A percentile compares a stretch with the other conserved stretches of the same genome.
These are phyloP conservation scores for Abrus pulchellus DNA, from an alignment of 306 rosid genomes.

Conservation along the genomic window DNA sequence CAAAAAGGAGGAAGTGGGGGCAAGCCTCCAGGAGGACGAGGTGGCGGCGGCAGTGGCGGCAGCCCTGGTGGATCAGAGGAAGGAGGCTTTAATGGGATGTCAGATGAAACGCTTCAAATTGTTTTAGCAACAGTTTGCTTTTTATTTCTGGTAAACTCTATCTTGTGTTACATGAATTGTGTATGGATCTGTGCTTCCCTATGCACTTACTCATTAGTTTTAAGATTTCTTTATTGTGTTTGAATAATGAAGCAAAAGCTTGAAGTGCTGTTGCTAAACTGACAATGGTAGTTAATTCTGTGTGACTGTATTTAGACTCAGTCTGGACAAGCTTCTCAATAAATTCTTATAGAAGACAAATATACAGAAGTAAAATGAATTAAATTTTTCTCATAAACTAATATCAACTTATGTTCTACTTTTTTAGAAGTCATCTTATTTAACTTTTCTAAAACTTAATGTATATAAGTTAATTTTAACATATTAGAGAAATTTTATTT, in stretches of 20 bases:
- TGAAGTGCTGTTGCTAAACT: constrained; percentile 11
- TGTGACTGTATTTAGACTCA: neutral
- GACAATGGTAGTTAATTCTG: constrained; percentile 5
- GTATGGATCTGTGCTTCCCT: neutral
- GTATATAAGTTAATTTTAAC: too few relatives aligned
- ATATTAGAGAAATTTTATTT: too few relatives aligned
- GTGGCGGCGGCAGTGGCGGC: constrained; percentile 47
- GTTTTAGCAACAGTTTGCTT: constrained; percentile 77
- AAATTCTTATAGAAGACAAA: too few relatives aligned
- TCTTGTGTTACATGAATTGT: neutral
- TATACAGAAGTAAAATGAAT: too few relatives aligned
- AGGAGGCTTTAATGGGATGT: constrained; percentile 58
- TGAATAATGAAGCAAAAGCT: constrained; percentile 33
- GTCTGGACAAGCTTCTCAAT: too few relatives aligned
- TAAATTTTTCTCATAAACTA: too few relatives aligned
- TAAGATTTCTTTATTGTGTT: neutral
- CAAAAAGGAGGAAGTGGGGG: constrained; percentile 62
- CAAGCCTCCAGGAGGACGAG: constrained; percentile 56
- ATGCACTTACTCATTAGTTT: neutral
- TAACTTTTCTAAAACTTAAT: too few relatives aligned
- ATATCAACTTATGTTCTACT: too few relatives aligned
- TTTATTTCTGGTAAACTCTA: constrained; percentile 68
- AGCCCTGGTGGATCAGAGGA: constrained; percentile 71
- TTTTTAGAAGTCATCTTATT: too few relatives aligned
- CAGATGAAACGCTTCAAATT: constrained; percentile 77